Percentiles rank a stretch among this genome's conserved stretches.
Conservation (phyloP, 2,329 filamentous ascomycete genomes). For the Stachybotrys chlorohalonatus region DNA sequence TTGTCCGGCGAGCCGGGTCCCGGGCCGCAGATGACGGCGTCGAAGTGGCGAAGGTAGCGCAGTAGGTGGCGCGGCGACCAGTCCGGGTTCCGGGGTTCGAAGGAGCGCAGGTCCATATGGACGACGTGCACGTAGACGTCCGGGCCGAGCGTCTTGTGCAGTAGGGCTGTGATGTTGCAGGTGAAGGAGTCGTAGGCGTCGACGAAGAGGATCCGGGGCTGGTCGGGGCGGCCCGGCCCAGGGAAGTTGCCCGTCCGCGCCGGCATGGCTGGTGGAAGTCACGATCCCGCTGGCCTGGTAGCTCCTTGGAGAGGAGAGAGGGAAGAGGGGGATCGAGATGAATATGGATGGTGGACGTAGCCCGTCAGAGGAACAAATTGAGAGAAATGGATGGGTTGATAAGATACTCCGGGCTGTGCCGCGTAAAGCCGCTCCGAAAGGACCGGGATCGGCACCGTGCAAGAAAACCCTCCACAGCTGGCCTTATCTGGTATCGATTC, state of each 20-base stretch:
- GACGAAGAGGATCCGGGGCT: slow-evolving; percentile 65
- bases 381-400: neutral
- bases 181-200: slow-evolving; percentile 97
- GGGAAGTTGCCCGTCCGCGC: slow-evolving; percentile 5
- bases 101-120: slow-evolving; percentile 32
- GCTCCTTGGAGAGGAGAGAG: neutral
- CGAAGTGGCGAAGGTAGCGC: slow-evolving; percentile 46
- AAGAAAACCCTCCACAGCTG: neutral
- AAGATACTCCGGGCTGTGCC: slow-evolving; percentile 5
- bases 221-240: slow-evolving; percentile 3
- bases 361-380: neutral
- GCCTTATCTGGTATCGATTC: too few species aligned
- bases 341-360: too few species aligned
- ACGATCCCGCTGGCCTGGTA: neutral
- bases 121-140: slow-evolving; percentile 47
- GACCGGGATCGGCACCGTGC: neutral
- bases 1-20: slow-evolving; percentile 75
- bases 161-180: slow-evolving; percentile 82
- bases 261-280: slow-evolving; percentile 1
- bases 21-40: slow-evolving; percentile 83
- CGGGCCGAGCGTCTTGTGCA: slow-evolving; percentile 60
- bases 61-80: slow-evolving; percentile 36
- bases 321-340: too few species aligned
- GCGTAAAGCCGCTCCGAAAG: slow-evolving; percentile 13
- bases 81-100: slow-evolving; percentile 55